Evolutionary conservation across 2,329 filamentous ascomycete species (phyloP).

Genomic region (Trichoderma asperellum): DNA sequence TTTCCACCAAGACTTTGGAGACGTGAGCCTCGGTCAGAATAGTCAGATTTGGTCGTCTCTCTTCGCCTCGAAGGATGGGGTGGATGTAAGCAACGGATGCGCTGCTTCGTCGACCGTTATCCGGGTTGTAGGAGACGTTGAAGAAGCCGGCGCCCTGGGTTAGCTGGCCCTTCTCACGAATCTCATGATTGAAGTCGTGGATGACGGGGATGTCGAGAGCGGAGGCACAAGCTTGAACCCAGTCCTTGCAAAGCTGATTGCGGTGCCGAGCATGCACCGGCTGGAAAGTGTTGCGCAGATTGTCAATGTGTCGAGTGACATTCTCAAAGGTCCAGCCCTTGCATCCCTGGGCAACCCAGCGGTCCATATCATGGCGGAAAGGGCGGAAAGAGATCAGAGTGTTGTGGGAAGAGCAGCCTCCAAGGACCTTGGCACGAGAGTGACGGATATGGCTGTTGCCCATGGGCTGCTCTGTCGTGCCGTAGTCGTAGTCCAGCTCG

Average conservation of each 20-base stretch:
- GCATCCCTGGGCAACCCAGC: slow-evolving; percentile 82
- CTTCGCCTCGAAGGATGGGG: slow-evolving; percentile 81
- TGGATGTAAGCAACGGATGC: slow-evolving; percentile 93
- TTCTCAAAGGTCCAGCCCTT: slow-evolving; percentile 85
- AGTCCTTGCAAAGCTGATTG: slow-evolving; percentile 90
- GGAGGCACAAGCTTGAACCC: slow-evolving; percentile 78
- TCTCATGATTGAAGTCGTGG: slow-evolving; percentile 85
- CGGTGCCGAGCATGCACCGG: slow-evolving; percentile 83
- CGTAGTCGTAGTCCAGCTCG: slow-evolving; percentile 89
- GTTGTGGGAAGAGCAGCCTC: slow-evolving; percentile 92
- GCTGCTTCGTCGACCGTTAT: slow-evolving; percentile 80
- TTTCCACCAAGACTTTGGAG: slow-evolving; percentile 73
- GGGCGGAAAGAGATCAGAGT: slow-evolving; percentile 91
- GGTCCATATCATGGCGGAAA: slow-evolving; percentile 83
- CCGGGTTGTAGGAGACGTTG: slow-evolving; percentile 88
- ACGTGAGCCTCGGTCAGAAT: slow-evolving; percentile 89
- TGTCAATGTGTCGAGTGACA: slow-evolving; percentile 80
- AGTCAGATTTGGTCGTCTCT: slow-evolving; percentile 81
- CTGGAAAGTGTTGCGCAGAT: slow-evolving; percentile 86
- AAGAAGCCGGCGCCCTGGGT: slow-evolving; percentile 85
- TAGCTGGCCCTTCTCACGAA: slow-evolving; percentile 71
- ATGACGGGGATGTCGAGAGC: slow-evolving; percentile 81
- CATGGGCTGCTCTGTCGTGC: slow-evolving; percentile 85
- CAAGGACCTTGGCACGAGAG: slow-evolving; percentile 88
- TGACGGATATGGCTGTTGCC: slow-evolving; percentile 92